phyloP scores from a whole-genome alignment of 345 rosid species.

The Eucalyptus melliodora region DNA sequence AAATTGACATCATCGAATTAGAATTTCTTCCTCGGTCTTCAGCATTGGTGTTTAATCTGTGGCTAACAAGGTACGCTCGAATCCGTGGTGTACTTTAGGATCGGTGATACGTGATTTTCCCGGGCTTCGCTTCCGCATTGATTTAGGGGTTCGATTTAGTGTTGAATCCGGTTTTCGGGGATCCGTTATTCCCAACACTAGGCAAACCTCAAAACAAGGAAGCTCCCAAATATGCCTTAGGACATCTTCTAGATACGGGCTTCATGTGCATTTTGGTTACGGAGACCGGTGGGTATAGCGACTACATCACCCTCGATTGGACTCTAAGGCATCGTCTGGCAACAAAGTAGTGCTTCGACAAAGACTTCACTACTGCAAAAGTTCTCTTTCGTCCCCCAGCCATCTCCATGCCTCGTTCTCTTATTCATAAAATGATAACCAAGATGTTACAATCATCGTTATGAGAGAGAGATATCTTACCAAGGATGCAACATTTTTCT shows the following conservation, averaged over 20 bases:
- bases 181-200: too few species aligned
- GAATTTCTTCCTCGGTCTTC: too few species aligned
- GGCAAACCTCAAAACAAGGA: not conserved
- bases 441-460: not conserved
- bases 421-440: not conserved
- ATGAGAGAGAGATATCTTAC: not conserved
- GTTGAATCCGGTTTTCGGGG: too few species aligned
- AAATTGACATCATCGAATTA: too few species aligned
- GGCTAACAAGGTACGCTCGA: too few species aligned
- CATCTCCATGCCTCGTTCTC: not conserved
- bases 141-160: too few species aligned
- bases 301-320: not conserved
- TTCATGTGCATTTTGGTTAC: not conserved
- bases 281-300: not conserved
- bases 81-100: too few species aligned
- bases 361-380: not conserved
- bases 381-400: not conserved
- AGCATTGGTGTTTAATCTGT: too few species aligned
- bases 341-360: not conserved
- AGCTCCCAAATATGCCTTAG: not conserved
- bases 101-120: too few species aligned
- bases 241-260: not conserved
- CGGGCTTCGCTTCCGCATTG: too few species aligned
- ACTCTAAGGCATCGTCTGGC: not conserved
- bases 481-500: not conserved